phyloP scores from a whole-genome alignment of 208 protist genomes.

The Polymyxa betae region DNA sequence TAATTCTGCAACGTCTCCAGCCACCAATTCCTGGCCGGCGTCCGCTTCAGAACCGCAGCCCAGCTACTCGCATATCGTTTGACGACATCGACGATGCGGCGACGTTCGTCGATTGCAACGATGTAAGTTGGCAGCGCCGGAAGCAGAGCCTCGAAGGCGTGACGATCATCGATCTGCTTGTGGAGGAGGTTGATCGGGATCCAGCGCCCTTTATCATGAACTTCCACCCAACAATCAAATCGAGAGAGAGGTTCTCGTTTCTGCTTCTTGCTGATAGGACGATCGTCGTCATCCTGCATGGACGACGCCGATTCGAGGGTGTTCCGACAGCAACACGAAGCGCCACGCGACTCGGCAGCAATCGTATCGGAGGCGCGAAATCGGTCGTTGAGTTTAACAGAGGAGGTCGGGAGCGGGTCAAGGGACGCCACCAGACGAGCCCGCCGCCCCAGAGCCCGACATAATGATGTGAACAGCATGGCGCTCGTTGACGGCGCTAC shows the following conservation, averaged over 20 bases:
- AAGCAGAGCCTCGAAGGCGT: background rate
- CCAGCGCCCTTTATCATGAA: background rate
- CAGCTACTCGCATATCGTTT: constrained; percentile 17
- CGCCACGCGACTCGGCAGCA: background rate
- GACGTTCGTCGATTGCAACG: background rate
- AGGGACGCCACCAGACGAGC: background rate
- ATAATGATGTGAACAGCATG: background rate
- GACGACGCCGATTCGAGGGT: background rate
- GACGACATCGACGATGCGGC: background rate
- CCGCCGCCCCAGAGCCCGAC: background rate
- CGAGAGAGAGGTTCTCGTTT: background rate
- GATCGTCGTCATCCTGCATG: background rate
- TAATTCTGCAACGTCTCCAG: background rate
- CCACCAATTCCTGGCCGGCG: background rate
- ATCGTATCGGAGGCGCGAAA: background rate
- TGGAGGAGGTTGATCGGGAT: background rate
- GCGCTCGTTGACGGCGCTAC: background rate
- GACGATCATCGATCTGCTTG: background rate
- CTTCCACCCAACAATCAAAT: background rate
- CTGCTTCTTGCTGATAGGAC: background rate
- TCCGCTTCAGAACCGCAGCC: background rate
- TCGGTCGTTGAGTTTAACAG: background rate
- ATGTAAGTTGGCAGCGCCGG: background rate
- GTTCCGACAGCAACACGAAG: background rate
- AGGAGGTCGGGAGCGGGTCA: background rate